Evolutionary conservation across 2,329 filamentous ascomycete genomes (phyloP), one percentile per base, ranked within the genome.

Genomic region (Alternaria panax): DNA sequence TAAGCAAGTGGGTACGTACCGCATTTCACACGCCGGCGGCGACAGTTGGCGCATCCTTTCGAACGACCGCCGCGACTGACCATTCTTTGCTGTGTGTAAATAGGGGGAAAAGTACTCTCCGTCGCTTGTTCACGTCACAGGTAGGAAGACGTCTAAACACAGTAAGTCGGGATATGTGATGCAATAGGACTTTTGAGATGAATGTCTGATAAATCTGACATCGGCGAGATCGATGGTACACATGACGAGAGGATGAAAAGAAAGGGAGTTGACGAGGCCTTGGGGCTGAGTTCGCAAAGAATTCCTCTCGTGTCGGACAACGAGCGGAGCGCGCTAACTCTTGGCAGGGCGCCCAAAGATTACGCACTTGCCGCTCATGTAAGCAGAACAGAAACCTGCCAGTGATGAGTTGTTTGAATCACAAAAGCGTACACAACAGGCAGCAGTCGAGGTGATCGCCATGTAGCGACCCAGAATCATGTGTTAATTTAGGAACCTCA

Each of bases 31-130:
- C 67, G 66, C 25, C 70, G 63, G 36, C 64, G 64, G 18, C 70
- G 68, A 57, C 70, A 74, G n/a, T 69, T 63, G 4, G 62, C 46
- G 41, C 71, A 74, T 20, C 70, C 70, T 54, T 66, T 72, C 4
- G 71, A 74, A 42, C 71, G 70, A 9, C 71, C 71, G 40, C 70
- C 70, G 54, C 69, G 64, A 41, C 65, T 71, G 27, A 74, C 71
- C 71, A 74, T 74, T 9, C 7, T 27, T 1, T 11, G 2, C 24
- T 36, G 30, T 38, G 22, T 8, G 2, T 20, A 11, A 12, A 40
- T 27, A 27, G 24, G 24, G 30, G 25, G 14, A 0, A 27, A 14
- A 20, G n/a, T 8, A 24, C 32, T 30, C 34, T 51, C 8, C 6
- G 12, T 9, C 5, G 22, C 22, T 32, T 12, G 7, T 18, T 51